Conservation (phyloP, 2,329 filamentous ascomycete genomes). For the Corinectria fuckeliana region DNA sequence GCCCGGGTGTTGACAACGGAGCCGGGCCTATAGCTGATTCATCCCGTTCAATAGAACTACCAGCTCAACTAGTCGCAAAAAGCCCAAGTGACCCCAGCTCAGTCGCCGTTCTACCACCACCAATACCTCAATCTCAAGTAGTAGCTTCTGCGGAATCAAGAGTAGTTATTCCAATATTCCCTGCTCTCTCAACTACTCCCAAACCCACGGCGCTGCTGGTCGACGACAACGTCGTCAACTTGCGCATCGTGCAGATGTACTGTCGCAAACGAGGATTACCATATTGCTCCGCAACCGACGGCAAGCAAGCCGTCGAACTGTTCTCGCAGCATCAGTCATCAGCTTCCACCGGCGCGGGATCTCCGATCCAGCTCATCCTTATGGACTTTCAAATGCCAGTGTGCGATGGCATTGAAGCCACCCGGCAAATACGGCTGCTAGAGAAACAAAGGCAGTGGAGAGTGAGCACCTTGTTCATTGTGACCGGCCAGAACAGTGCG, state of each 20-base stretch:
- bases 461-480: constrained; percentile 32
- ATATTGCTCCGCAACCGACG: constrained; percentile 51
- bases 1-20: background rate
- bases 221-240: constrained; percentile 56
- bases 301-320: constrained; percentile 50
- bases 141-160: background rate
- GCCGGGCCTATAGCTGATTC: background rate
- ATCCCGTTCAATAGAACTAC: background rate
- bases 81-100: background rate
- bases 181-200: background rate
- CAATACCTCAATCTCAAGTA: background rate
- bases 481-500: constrained; percentile 39
- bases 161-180: background rate
- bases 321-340: constrained; percentile 30
- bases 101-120: background rate
- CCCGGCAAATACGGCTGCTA: constrained; percentile 32
- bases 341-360: constrained; percentile 5
- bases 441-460: constrained; percentile 25
- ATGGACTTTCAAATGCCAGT: constrained; percentile 42
- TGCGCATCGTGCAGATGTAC: constrained; percentile 55
- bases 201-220: constrained; percentile 47
- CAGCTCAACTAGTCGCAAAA: background rate
- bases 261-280: constrained; percentile 51
- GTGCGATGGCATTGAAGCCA: constrained; percentile 39
- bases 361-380: constrained; percentile 31